Evolutionary conservation across 352 stramenopile genomes (phyloP).

Genomic region (Phytopythium litorale): DNA sequence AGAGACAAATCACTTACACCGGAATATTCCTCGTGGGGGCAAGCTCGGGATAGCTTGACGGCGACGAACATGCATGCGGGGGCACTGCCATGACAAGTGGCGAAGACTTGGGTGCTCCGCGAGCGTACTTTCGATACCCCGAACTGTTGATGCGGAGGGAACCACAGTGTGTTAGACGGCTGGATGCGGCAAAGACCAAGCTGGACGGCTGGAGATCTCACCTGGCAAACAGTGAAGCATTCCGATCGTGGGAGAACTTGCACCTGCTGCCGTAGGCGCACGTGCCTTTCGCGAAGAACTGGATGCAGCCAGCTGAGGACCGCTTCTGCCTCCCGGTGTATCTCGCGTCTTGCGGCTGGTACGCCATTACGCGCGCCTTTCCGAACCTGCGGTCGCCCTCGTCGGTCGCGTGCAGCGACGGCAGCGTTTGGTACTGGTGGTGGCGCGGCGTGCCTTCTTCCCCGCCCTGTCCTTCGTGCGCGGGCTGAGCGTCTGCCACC

Average conservation of each 20-base stretch:
- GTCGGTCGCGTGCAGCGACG: neutral
- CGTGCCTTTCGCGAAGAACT: slow-evolving; percentile 33
- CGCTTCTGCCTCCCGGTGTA: neutral
- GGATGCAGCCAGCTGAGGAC: slow-evolving; percentile 22
- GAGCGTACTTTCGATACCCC: neutral
- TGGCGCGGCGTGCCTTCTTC: slow-evolving; percentile 12
- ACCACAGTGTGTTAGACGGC: neutral
- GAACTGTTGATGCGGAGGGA: neutral
- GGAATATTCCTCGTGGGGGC: neutral
- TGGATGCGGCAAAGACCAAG: neutral
- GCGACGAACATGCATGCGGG: neutral
- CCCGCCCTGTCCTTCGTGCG: neutral
- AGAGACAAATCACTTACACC: neutral
- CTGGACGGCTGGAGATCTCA: neutral
- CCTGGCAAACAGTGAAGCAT: slow-evolving; percentile 1
- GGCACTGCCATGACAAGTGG: neutral
- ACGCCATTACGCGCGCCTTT: slow-evolving; percentile 12
- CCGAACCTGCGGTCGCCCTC: neutral
- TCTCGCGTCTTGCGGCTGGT: neutral
- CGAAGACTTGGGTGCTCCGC: neutral
- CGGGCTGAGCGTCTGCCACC: neutral
- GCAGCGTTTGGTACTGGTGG: slow-evolving; percentile 11
- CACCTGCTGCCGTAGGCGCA: slow-evolving; percentile 55
- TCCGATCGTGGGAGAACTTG: slow-evolving; percentile 49
- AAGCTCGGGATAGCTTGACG: slow-evolving; percentile 1